Percentiles rank a stretch among this genome's conserved stretches.
These are phyloP conservation scores for Aureobasidium namibiae DNA, from an alignment of 2,329 filamentous ascomycete genomes.

Conservation along the genomic window DNA sequence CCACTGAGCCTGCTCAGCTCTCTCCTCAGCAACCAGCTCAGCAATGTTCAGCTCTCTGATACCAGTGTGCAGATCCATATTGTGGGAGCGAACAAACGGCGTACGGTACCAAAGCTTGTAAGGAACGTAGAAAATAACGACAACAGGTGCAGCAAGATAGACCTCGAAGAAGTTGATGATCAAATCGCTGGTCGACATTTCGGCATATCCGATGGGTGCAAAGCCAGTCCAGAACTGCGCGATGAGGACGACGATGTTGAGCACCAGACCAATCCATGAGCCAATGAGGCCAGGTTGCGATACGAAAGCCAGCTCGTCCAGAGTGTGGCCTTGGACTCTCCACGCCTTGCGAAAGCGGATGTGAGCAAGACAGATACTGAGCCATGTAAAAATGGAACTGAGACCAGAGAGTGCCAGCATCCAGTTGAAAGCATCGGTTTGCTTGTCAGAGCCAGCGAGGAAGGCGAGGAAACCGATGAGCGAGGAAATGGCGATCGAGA, in stretches of 20 bases:
- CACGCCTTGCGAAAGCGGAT: constrained; percentile 58
- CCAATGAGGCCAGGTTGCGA: constrained; percentile 72
- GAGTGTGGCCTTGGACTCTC: constrained; percentile 52
- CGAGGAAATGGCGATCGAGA: constrained; percentile 36
- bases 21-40: constrained; percentile 70
- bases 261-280: constrained; percentile 68
- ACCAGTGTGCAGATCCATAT: constrained; percentile 85
- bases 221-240: constrained; percentile 76
- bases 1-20: constrained; percentile 56
- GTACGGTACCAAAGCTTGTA: constrained; percentile 74
- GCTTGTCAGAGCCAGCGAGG: constrained; percentile 38
- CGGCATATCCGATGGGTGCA: constrained; percentile 57
- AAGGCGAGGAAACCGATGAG: constrained; percentile 54
- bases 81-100: constrained; percentile 53
- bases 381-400: constrained; percentile 69
- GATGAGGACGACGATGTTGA: constrained; percentile 68
- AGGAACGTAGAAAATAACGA: constrained; percentile 57
- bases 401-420: constrained; percentile 64
- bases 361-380: constrained; percentile 56
- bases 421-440: constrained; percentile 50
- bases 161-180: constrained; percentile 64
- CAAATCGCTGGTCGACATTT: constrained; percentile 38
- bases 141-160: constrained; percentile 60
- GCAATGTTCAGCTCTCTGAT: constrained; percentile 76
- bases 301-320: constrained; percentile 71